A percentile compares a stretch with the other conserved stretches of the same genome.
Conservation (phyloP, 163 green algal species). For the Scenedesmus sp. region DNA sequence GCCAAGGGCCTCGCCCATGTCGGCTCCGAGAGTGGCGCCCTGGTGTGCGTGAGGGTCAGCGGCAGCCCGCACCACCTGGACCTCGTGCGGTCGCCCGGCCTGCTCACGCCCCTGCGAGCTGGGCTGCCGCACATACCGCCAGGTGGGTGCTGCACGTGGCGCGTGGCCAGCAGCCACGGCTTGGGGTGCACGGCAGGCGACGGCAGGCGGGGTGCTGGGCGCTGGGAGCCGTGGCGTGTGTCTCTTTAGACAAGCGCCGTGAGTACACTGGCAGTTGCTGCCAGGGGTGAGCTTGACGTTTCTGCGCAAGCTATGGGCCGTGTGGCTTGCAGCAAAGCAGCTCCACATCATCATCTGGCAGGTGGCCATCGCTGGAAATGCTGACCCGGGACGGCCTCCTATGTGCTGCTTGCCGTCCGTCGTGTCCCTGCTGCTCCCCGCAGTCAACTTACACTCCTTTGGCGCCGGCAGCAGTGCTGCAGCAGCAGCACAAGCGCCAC, state of each 20-base stretch:
- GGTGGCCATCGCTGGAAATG: not conserved
- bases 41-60: slow-evolving; percentile 39
- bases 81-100: slow-evolving; percentile 65
- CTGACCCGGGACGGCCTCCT: not conserved
- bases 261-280: too few species aligned
- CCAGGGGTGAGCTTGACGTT: too few species aligned
- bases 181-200: too few species aligned
- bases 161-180: too few species aligned
- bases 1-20: slow-evolving; percentile 58
- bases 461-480: slow-evolving; percentile 37
- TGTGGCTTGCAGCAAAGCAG: not conserved
- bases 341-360: not conserved
- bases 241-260: too few species aligned
- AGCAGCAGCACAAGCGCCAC: not conserved
- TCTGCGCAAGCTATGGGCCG: too few species aligned
- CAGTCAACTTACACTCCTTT: slow-evolving; percentile 12
- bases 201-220: too few species aligned
- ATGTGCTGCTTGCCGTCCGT: not conserved
- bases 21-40: slow-evolving; percentile 28
- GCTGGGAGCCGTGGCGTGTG: too few species aligned
- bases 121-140: not conserved
- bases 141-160: not conserved
- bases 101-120: slow-evolving; percentile 36
- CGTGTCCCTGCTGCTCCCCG: not conserved
- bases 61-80: slow-evolving; percentile 64